Percentiles rank a stretch among this genome's conserved stretches.
phyloP scores from a whole-genome alignment of 345 rosid genomes.

The Carallia pectinifolia region DNA sequence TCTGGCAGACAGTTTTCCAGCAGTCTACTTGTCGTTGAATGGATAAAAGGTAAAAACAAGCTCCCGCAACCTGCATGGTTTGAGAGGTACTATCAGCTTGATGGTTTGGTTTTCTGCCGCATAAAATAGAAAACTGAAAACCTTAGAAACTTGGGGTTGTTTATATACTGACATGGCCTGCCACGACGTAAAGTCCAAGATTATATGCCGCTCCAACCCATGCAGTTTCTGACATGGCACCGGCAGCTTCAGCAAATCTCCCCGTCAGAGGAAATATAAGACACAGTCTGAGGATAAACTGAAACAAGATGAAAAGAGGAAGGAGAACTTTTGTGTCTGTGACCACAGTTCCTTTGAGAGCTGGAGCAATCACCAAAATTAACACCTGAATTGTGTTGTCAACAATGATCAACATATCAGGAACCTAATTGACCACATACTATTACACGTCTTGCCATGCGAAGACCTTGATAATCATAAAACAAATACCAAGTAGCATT shows the following conservation, averaged over 20 bases:
- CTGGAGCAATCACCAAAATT: slow-evolving; percentile 50
- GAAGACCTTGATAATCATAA: too few species aligned
- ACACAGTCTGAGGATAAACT: slow-evolving; percentile 47
- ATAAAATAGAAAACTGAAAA: too few species aligned
- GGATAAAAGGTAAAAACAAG: slow-evolving; percentile 50
- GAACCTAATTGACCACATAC: not conserved
- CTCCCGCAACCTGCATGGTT: slow-evolving; percentile 39
- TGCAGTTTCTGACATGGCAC: slow-evolving; percentile 44
- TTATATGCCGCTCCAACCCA: slow-evolving; percentile 60
- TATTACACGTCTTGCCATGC: too few species aligned
- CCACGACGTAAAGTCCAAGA: slow-evolving; percentile 47
- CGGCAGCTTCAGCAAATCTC: slow-evolving; percentile 42
- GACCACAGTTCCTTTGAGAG: slow-evolving; percentile 25
- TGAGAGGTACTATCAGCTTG: not conserved
- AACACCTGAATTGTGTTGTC: slow-evolving; percentile 35
- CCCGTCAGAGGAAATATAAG: slow-evolving; percentile 53
- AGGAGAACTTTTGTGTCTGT: slow-evolving; percentile 28
- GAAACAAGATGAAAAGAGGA: slow-evolving; percentile 40
- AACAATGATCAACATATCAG: not conserved
- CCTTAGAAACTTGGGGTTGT: not conserved
- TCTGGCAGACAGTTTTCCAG: slow-evolving; percentile 40
- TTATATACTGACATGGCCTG: slow-evolving; percentile 45
- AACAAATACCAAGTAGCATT: not conserved
- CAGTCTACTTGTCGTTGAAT: slow-evolving; percentile 47
- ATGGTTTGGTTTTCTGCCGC: too few species aligned